Percentiles rank a stretch among this genome's conserved stretches.
These are phyloP conservation scores for Cymbidium sinense DNA, from an alignment of 106 monocot species.

Conservation along the genomic window DNA sequence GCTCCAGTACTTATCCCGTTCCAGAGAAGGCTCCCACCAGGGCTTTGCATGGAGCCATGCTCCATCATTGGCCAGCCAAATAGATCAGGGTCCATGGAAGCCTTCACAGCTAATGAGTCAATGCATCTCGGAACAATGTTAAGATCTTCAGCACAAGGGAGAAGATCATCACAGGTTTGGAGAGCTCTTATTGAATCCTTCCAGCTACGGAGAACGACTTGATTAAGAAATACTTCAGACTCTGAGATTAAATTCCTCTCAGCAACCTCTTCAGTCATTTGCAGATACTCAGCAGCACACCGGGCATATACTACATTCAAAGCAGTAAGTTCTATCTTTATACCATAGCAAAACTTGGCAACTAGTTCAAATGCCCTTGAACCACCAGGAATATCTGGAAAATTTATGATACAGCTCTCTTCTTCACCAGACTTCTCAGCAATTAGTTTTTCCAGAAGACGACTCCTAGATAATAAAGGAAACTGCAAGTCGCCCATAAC, in stretches of 20 bases:
- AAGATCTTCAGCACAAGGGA: constrained; percentile 31
- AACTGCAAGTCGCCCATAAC: constrained; percentile 12
- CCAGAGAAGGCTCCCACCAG: constrained; percentile 28
- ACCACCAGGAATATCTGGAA: constrained; percentile 27
- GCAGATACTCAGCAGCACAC: constrained; percentile 26
- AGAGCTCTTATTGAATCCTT: constrained; percentile 28
- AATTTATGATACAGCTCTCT: constrained; percentile 14
- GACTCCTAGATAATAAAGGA: constrained; percentile 27
- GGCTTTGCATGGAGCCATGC: constrained; percentile 24
- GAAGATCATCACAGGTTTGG: constrained; percentile 25
- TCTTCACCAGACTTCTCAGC: constrained; percentile 18
- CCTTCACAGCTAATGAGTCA: constrained; percentile 24
- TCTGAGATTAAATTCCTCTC: constrained; percentile 27
- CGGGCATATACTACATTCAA: constrained; percentile 21
- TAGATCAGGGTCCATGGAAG: constrained; percentile 20
- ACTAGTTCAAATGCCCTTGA: constrained; percentile 26
- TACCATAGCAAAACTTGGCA: constrained; percentile 32
- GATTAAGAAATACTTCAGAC: constrained; percentile 18
- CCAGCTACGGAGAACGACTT: constrained; percentile 24
- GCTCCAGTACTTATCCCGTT: constrained; percentile 36
- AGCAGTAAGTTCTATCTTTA: constrained; percentile 27
- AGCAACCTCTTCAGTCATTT: constrained; percentile 27
- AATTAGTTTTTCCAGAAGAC: constrained; percentile 20
- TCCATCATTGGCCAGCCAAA: constrained; percentile 26
- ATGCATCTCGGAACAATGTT: constrained; percentile 26